Evolutionary conservation across 169 alveolate species (phyloP), one percentile per base, ranked within the genome.

Genomic region (Plasmodium coatneyi): DNA sequence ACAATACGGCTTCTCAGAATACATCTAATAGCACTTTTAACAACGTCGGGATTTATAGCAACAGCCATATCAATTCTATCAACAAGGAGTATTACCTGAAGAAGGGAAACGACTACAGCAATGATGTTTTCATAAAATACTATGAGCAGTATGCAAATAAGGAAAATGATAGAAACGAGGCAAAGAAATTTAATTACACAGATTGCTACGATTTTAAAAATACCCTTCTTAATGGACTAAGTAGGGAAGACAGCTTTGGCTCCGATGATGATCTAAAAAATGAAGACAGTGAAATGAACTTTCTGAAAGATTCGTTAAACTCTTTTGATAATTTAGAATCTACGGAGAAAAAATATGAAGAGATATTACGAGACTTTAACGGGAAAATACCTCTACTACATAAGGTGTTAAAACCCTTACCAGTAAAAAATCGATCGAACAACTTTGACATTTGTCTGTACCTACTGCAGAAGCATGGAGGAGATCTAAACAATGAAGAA

Each of bases 401-500:
- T 46, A 92, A 92, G 56, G 90, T 84, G 36, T 80, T 92, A 54
- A 92, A 92, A 43, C 92, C 92, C 22, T 46, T 92, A 14, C 92
- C 93, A 82, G 82, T 36, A 54, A 92, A 92, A 92, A 84, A 84
- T 32, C 60, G 91, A 84, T 78, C 93, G 14, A 84, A 92, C 66
- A 92, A 92, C 43, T 92, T 92, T 84, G 95, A 92, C 46, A 92
- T 92, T 76, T 84, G 95, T 39, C 43, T 92, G 72, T 92, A 92
- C 78, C 84, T 92, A 30, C 81, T 92, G 76, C 95, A 84, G 82
- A 92, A 83, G 71, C 95, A 92, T 84, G 95, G 95, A 28, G 95
- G 95, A n/a, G 95, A 92, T 25, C 60, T 84, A 92, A 92, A 80
- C 41, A 82, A 92, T 83, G 95, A 92, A 71, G 95, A 92, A 96